phyloP scores from a whole-genome alignment of 2,329 filamentous ascomycete genomes.

The Talaromyces marneffei region DNA sequence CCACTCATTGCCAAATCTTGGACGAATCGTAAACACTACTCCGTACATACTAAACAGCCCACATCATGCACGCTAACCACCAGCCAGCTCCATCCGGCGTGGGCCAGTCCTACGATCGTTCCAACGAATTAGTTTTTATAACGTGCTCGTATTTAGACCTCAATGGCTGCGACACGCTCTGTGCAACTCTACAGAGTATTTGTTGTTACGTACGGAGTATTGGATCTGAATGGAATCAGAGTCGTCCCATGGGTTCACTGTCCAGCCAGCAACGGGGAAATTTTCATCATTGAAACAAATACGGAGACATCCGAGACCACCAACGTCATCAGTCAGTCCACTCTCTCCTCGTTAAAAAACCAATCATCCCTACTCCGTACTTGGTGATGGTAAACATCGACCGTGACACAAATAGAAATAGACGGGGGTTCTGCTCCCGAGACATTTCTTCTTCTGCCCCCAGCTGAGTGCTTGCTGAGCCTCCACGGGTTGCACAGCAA shows the following conservation, averaged over 20 bases:
- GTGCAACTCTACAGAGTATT: not conserved
- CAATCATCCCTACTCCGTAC: not conserved
- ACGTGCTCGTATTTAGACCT: not conserved
- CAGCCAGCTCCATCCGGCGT: conserved; percentile 1
- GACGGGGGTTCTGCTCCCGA: not conserved
- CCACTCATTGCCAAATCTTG: not conserved
- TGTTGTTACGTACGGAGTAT: not conserved
- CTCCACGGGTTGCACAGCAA: not conserved
- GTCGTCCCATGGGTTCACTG: not conserved
- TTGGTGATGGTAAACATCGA: not conserved
- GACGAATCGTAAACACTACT: not conserved
- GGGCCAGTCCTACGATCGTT: not conserved
- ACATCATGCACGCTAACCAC: not conserved
- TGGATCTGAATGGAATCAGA: not conserved
- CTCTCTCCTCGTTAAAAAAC: not conserved
- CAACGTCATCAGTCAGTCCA: not conserved
- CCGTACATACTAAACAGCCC: too few relatives aligned
- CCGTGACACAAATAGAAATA: not conserved
- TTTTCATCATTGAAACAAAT: not conserved
- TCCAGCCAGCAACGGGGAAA: not conserved
- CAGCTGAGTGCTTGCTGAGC: not conserved
- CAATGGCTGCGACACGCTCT: not conserved
- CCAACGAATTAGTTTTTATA: not conserved
- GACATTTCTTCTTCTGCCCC: not conserved
- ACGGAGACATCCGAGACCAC: not conserved